Base-by-base conservation (phyloP, 2,329 filamentous ascomycete species). In the Neopestalotiopsis clavispora region DNA sequence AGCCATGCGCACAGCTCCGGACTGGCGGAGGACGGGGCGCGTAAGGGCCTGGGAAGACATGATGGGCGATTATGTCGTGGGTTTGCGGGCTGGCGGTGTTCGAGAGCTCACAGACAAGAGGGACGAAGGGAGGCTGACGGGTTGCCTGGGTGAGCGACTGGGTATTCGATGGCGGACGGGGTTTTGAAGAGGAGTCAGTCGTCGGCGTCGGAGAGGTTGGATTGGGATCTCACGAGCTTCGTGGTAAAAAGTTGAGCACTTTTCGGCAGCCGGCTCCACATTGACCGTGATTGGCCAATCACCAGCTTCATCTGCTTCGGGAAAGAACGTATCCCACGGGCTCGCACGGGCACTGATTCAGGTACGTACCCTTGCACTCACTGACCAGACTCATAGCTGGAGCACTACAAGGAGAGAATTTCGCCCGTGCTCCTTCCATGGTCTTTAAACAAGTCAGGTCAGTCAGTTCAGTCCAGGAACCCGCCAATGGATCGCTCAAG, bases 11-110 rank as follows among this genome's bases (percentile, higher is more conserved):
- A 70, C 49, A 42, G 67, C 67, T 38, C 69, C 73, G 66, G 77
- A 75, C 69, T 78, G 78, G 74, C 78, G 77, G 72, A 79, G 76
- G 73, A 78, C 66, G 61, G 77, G 77, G 45, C 77, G 76, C 71
- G 76, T 72, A 65, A 78, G 67, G 40, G 67, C 71, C 68, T 72
- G 34, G 68, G 75, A 74, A 70, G 77, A 78, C 76, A 78, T 79
- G 67, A 63, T 73, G 70, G 45, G 28, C 13, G 32, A 45, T 38
- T n/a, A n/a, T 34, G 42, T 32, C 23, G n/a, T 23, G 49, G 42
- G 40, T 30, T 32, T 14, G n/a, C 14, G 49, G 42, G 40, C 14
- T 17, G 45, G 30, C 65, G 49, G 58, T 38, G 66, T 52, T 52
- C 65, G 58, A 23, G 23, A 65, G 64, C 66, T 70, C 68, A 64